These are phyloP conservation scores for Pulveroboletus sp. DNA, from an alignment of 768 basidiomycete genomes.

Conservation along the genomic window DNA sequence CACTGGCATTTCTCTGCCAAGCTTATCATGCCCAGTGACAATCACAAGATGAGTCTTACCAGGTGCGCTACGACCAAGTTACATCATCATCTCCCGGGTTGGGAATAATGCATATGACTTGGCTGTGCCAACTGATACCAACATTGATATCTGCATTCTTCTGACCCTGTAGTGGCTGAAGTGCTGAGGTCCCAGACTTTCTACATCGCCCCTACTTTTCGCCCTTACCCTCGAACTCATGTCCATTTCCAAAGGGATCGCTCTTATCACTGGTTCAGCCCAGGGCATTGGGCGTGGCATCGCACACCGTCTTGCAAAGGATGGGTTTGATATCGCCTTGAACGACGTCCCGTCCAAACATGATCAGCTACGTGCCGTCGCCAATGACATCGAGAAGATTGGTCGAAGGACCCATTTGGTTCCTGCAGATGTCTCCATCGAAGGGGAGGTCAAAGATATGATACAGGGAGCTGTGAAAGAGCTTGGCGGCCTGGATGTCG, in stretches of 20 bases:
- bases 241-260: background rate
- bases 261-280: background rate
- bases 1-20: no score
- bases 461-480: background rate
- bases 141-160: no score
- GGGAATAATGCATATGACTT: no score
- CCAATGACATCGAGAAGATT: slow-evolving; percentile 15
- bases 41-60: no score
- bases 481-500: slow-evolving; percentile 9
- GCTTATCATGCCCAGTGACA: no score
- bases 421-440: slow-evolving; percentile 10
- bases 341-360: background rate
- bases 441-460: slow-evolving; percentile 8
- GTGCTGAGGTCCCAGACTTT: no score
- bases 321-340: background rate
- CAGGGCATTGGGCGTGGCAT: background rate
- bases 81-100: no score
- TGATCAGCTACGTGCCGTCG: background rate
- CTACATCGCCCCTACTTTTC: no score
- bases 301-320: background rate
- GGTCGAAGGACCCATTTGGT: slow-evolving; percentile 16
- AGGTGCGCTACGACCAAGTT: no score
- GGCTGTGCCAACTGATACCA: no score
- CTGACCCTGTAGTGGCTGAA: no score
- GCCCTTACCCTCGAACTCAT: background rate